Evolutionary conservation across 805 yeast genomes (phyloP), one percentile per base, ranked within the genome.

Genomic region (Diddensiella transvaalensis): DNA sequence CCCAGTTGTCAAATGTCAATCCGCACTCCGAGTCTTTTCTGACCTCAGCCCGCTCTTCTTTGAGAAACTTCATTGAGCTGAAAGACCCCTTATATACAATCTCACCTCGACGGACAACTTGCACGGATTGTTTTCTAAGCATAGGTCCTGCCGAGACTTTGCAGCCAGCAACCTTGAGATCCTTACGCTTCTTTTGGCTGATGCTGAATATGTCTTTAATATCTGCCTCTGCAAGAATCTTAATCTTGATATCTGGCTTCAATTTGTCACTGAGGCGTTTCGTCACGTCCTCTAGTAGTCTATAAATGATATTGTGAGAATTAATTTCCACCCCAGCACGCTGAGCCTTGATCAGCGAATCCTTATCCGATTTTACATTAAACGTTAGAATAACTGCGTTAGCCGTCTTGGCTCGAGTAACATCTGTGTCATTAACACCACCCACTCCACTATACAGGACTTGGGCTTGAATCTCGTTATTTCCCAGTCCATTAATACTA

Each of bases 11-110:
- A 54, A 93, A 80, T 0, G 87, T 70, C 21, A 91, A 63, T 46
- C 99, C 99, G 72, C 97, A 93, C 58, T 93, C 99, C 23, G 77
- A 77, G 23, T 96, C 97, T 67, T 87, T 90, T 49, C 78, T 78
- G 5, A 86, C 87, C 59, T 85, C 91, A 1, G 68, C 56, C 3
- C 83, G 85, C 56, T 87, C 95, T 40, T 87, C 90, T 63, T 87
- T 88, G 45, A 80, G 82, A 52, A 85, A 87, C 67, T 87, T 89
- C 64, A 93, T 74, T 4, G 91, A 81, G 2, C 82, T 77, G 4
- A 93, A 63, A 8, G 69, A 68, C 1, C 96, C 96, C 36, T 74
- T 69, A 48, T 67, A 78, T 56, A 67, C 65, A 3, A 79, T 64
- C 15, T 73, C 73, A 29, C 72, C 70, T 2, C 72, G 69, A 52